phyloP scores from a whole-genome alignment of 2,329 filamentous ascomycete genomes.

The Trichoderma sp. region DNA sequence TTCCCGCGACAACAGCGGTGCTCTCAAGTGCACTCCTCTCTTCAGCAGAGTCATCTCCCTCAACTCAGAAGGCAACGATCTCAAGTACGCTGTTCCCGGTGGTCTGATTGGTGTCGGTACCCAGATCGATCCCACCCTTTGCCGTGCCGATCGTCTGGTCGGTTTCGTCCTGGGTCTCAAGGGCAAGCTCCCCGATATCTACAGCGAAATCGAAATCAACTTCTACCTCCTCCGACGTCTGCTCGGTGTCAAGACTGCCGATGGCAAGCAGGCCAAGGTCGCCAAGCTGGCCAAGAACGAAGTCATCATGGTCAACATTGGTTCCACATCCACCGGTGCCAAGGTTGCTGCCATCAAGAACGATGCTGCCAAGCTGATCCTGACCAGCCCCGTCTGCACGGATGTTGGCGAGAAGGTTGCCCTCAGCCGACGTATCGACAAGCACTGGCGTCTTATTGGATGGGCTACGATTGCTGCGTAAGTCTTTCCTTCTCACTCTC shows the following conservation, averaged over 20 bases:
- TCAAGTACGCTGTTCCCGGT: slow-evolving; percentile 97
- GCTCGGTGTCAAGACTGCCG: slow-evolving; percentile 94
- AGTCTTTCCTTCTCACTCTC: slow-evolving; percentile 36
- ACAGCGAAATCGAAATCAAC: slow-evolving; percentile 98
- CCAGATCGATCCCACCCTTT: slow-evolving; percentile 94
- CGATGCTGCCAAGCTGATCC: slow-evolving; percentile 90
- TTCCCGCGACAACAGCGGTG: slow-evolving; percentile 88
- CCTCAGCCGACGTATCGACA: slow-evolving; percentile 93
- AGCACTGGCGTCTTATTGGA: slow-evolving; percentile 96
- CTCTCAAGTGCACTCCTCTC: slow-evolving; percentile 95
- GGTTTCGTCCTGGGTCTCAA: slow-evolving; percentile 96
- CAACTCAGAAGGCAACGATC: slow-evolving; percentile 96
- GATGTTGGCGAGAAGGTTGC: slow-evolving; percentile 98
- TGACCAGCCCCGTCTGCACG: slow-evolving; percentile 94
- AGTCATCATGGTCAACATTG: slow-evolving; percentile 99
- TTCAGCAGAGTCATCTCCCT: slow-evolving; percentile 93
- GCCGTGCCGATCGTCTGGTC: slow-evolving; percentile 97
- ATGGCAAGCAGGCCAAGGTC: slow-evolving; percentile 99
- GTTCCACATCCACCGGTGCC: slow-evolving; percentile 93
- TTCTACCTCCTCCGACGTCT: slow-evolving; percentile 96
- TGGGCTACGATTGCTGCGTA: slow-evolving; percentile 80
- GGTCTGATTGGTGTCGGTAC: slow-evolving; percentile 98
- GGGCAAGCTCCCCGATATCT: slow-evolving; percentile 92
- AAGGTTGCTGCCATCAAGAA: slow-evolving; percentile 98
- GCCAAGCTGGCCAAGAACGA: slow-evolving; percentile 98